Evolutionary conservation across 371 early-diverging fungal genomes (phyloP), one percentile per base, ranked within the genome.

Genomic region (Smittium culicis): DNA sequence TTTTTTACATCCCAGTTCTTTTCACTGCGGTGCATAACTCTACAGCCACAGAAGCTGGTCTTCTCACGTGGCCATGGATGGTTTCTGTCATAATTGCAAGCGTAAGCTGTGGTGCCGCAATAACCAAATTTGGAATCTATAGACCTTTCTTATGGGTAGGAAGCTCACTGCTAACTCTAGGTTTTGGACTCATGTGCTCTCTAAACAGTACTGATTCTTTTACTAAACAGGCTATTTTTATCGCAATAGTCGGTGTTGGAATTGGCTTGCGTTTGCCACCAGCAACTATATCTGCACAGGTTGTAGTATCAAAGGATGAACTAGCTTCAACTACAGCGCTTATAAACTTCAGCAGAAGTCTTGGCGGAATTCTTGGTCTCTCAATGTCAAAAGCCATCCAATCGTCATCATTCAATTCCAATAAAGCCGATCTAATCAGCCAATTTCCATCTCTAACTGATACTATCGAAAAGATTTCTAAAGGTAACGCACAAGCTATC

Each of bases 1-100:
- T 86, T 58, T 85, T 81, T 68, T 86, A 82, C 58, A 68, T 87
- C 0, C 92, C 93, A 20, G 76, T 89, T 11, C 93, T 86, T 74
- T 89, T 88, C 76, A 88, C 87, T 69, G 83, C 90, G 35, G 88
- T 89, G 45, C 71, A 79, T 34, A 79, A 80, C 55, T 66, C 73
- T 1, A 69, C 79, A 5, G 80, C 88, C 0, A 86, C 84, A 0
- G 55, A 67, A 1, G 74, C 86, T 1, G 88, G 89, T 33, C 5
- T 63, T 5, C 20, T 5, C 17, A 63, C 63, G 14, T 63, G 63
- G 63, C 63, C 63, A 32, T 63, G 63, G 63, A 35, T 63, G 5
- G 33, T 63, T 1, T 20, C 29, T 31, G 63, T 63, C 2, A 35
- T 5, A 5, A 35, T 33, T 14, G 20, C 63, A n/a, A 31, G 30